These are phyloP conservation scores for Flaveria trinervia DNA, from an alignment of 129 eudicot genomes.

Conservation along the genomic window DNA sequence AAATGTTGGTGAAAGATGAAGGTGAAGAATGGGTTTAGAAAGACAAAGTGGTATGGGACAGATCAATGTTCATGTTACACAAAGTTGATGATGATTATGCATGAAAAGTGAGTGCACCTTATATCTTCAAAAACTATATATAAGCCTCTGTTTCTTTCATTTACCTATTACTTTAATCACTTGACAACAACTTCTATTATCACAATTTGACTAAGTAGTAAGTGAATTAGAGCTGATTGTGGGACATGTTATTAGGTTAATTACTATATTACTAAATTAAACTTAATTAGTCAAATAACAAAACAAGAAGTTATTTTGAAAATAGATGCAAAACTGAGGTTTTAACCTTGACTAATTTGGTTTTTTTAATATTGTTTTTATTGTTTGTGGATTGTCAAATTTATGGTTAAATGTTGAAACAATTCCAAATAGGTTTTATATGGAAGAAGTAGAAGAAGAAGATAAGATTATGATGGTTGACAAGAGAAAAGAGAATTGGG, in stretches of 20 bases:
- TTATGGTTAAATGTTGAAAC: not conserved
- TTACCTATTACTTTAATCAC: constrained; percentile 26
- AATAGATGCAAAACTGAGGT: not conserved
- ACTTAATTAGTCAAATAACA: no score
- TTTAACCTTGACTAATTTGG: not conserved
- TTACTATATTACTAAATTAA: not conserved
- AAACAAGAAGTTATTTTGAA: no score
- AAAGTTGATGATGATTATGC: constrained; percentile 40
- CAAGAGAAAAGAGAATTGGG: constrained; percentile 35
- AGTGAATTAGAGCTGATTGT: constrained; percentile 3
- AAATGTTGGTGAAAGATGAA: constrained; percentile 23
- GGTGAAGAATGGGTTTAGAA: constrained; percentile 36
- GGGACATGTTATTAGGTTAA: not conserved
- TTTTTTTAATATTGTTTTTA: not conserved
- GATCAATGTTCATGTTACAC: constrained; percentile 37
- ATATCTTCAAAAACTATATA: constrained; percentile 34
- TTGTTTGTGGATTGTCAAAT: not conserved
- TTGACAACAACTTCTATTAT: constrained; percentile 14
- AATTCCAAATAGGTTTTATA: constrained; percentile 34
- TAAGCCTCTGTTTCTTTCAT: constrained; percentile 24
- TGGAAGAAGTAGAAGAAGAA: constrained; percentile 37
- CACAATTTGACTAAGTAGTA: constrained; percentile 17
- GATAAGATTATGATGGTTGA: constrained; percentile 66
- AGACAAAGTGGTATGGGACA: constrained; percentile 42
- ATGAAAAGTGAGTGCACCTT: constrained; percentile 38